Base-by-base conservation (phyloP, 768 basidiomycete species). In the Mycena floridula region DNA sequence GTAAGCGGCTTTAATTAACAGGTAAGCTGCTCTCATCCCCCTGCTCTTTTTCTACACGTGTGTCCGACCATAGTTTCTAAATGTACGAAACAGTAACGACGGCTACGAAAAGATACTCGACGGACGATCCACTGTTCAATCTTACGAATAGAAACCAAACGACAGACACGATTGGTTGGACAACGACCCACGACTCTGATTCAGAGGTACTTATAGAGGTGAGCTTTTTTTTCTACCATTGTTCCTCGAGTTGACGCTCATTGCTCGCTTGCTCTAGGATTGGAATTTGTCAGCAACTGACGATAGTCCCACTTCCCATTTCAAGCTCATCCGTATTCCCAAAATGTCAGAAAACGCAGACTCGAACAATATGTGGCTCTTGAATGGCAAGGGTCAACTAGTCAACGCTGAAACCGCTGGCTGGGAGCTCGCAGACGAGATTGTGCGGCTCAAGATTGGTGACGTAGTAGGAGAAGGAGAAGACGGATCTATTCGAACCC, bases 361-460 rank as follows among this genome's bases (percentile, higher is more conserved):
- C 50, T 70, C 66, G 54, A 52, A 56, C 27, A 68, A 68, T 47
- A 79, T 79, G 51, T 86, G 85, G 84, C 74, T 77, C 53, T 65
- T 82, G 55, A 81, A 79, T 52, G 72, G 65, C 47, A 77, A 69
- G 44, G 84, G 80, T 52, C 82, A 82, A 53, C 66, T 83, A 47
- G 70, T 80, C 50, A 80, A 85, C 59, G 67, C 67, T 40, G 63
- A 64, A 36, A 53, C 76, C 42, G 64, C 73, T 42, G 74, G 77
- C 39, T 89, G 86, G 86, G 81, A 82, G 43, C 71, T 89, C 47
- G 70, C 83, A 30, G 81, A 86, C 57, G 81, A 82, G 50, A 78
- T 89, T 42, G 81, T 78, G 51, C 78, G 82, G 60, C 65, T 89
- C 51, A 82, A 83, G 56, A 81, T 89, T 45, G 70, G 68, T 51